Base-by-base conservation (phyloP, 106 monocot genomes). In the Dendrobium catenatum region DNA sequence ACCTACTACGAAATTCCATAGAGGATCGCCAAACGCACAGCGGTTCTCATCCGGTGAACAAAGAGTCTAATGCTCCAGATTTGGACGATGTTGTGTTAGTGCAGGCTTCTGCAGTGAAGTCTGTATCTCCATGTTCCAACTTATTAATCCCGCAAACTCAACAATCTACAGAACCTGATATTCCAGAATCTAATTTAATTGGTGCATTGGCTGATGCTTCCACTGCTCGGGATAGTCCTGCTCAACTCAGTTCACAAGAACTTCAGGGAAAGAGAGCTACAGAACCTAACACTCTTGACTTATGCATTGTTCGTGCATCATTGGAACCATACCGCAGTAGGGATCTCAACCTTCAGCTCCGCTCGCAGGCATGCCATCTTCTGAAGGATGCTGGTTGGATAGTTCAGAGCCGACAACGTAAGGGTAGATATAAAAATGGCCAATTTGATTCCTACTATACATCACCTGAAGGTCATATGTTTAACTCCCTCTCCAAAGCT, bases 281-380 rank as follows among this genome's bases (percentile, higher is more conserved):
- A 51, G 51, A 13, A 51, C 13, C 46, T 9, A 46, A 46, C 46
- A 46, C 46, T 46, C 9, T 5, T 73, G 73, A 13, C 16, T 73
- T 17, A 26, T 6, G 26, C 11, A 15, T 33, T 11, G 33, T 9
- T 33, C 10, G 11, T 15, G 37, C 16, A 42, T 74, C 43, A 31
- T 42, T 43, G n/a, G 19, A 42, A 42, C 20, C 58, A 47, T 54
- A 11, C 16, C 43, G 40, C 24, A 31, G 22, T 8, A 82, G 43
- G 83, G 73, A 86, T 42, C 82, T 93, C 37, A 72, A 55, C 3
- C 56, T 17, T 20, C 80, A 68, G 68, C 87, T 96, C n/a, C 91
- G 88, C 37, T 70, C 66, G 27, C 83, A 90, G 88, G 93, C 93
- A 19, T 81, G 81, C 72, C 85, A 83, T 82, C 84, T 96, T 51